A percentile compares a stretch with the other conserved stretches of the same genome.
Evolutionary conservation across 257 asterid species (phyloP).

Genomic region (Solanum dulcamara): DNA sequence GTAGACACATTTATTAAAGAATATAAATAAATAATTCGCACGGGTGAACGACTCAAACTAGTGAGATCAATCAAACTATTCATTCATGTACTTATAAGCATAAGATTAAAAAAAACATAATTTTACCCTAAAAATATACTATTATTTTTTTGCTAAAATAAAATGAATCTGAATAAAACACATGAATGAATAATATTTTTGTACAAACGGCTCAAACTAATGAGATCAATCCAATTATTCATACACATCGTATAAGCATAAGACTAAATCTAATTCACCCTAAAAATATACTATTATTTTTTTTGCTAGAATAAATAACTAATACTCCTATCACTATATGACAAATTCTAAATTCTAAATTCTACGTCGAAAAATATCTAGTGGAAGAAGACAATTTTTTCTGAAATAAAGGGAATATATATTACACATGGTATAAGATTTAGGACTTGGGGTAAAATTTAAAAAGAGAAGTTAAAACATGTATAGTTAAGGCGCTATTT

Average conservation of each 20-base stretch:
- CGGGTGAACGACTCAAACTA: no score
- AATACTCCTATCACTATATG: background rate
- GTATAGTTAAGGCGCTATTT: slow-evolving; percentile 1
- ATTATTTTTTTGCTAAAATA: background rate
- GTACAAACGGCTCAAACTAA: background rate
- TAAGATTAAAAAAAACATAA: background rate
- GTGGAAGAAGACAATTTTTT: background rate
- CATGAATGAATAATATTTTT: background rate
- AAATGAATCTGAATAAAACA: background rate
- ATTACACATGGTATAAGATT: background rate
- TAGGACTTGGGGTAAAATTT: background rate
- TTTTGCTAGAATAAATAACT: background rate
- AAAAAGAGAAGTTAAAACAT: background rate
- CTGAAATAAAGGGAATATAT: background rate
- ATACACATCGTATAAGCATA: background rate
- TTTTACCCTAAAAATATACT: background rate
- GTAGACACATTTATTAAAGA: background rate
- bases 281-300: background rate
- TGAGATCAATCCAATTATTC: background rate
- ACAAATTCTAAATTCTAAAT: background rate
- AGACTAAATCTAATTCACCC: background rate
- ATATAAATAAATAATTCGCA: background rate
- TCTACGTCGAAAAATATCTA: background rate
- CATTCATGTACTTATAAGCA: background rate
- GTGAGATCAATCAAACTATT: background rate